Conservation (phyloP, 1,284 basidiomycete genomes). For the Cryptococcus sp. region DNA sequence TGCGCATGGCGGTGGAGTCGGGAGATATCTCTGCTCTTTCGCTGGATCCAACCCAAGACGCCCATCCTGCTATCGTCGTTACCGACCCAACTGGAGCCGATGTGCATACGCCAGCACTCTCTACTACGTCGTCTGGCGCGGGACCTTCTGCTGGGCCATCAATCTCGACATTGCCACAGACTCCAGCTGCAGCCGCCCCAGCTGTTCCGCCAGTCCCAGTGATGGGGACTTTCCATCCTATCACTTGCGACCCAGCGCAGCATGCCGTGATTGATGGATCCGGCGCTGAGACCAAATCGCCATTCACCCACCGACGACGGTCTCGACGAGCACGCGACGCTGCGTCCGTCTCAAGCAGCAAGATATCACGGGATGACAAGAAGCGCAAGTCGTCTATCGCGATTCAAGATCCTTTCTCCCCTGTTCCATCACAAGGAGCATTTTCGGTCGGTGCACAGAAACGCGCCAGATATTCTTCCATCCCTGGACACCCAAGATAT, state of each 20-base stretch:
- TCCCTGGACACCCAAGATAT: conserved; percentile 50
- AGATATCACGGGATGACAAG: conserved; percentile 13
- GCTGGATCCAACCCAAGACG: background rate
- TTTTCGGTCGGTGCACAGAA: conserved; percentile 15
- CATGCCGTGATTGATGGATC: conserved; percentile 50
- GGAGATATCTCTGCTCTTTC: conserved; percentile 8
- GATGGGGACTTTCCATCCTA: conserved; percentile 49
- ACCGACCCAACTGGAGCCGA: conserved; percentile 23
- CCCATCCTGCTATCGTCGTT: conserved; percentile 27
- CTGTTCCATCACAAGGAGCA: conserved; percentile 3
- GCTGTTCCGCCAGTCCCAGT: conserved; percentile 17
- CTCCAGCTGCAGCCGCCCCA: conserved; percentile 5
- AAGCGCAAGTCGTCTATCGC: conserved; percentile 33
- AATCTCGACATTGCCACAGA: conserved; percentile 10
- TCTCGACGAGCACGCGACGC: conserved; percentile 27
- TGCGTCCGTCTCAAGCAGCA: conserved; percentile 30
- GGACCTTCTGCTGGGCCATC: conserved; percentile 13
- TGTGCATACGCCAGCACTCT: conserved; percentile 26
- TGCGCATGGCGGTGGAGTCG: conserved; percentile 17
- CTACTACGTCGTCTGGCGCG: conserved; percentile 20
- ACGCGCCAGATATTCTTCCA: conserved; percentile 46
- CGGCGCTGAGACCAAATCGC: conserved; percentile 46
- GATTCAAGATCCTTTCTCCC: conserved; percentile 33
- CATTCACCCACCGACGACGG: conserved; percentile 44
- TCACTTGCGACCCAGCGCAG: conserved; percentile 39